Base-by-base conservation (phyloP, 441 rosid species). In the Brassica hybrid region DNA sequence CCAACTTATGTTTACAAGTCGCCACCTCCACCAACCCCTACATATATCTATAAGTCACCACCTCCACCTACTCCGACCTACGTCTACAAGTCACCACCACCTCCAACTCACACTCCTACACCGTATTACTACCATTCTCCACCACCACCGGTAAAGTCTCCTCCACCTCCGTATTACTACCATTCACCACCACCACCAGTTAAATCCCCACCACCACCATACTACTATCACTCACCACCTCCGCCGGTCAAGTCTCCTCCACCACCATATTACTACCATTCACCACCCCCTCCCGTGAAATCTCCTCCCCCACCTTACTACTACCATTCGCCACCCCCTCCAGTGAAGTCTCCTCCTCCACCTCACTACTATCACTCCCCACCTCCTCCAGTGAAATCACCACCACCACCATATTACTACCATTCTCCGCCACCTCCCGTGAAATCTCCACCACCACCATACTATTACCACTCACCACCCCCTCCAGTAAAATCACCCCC, bases 261-360 rank as follows among this genome's bases (percentile, higher is more conserved):
- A 0, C 80, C 87, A 3, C 85, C 85, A 0, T 85, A 83, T 59
- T 64, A 71, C 6, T 84, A 86, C 57, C 79, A 81, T 0, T 83
- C 89, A 0, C 89, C 88, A 16, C 85, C 87, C 0, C 87, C 87
- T 1, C 88, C 89, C 1, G 59, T 81, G 0, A 70, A 77, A 0
- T 76, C 83, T 0, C 73, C 83, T 0, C 79, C 83, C 0, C 80
- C 84, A 19, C 81, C 80, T 0, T 83, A 83, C 50, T 19, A 57
- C 1, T 82, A 85, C 67, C 79, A 82, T 0, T 81, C 72, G 0
- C 86, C 76, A 7, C 81, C 86, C 0, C 85, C 86, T 5, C 84
- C 66, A 0, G 10, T 66, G 0, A 66, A 59, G 0, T 78, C 32
- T 4, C 32, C 82, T 0, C 79, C 84, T 0, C 80, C 82, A 1